phyloP scores from a whole-genome alignment of 768 basidiomycete genomes.

The Rhodotorula kratochvilovae region DNA sequence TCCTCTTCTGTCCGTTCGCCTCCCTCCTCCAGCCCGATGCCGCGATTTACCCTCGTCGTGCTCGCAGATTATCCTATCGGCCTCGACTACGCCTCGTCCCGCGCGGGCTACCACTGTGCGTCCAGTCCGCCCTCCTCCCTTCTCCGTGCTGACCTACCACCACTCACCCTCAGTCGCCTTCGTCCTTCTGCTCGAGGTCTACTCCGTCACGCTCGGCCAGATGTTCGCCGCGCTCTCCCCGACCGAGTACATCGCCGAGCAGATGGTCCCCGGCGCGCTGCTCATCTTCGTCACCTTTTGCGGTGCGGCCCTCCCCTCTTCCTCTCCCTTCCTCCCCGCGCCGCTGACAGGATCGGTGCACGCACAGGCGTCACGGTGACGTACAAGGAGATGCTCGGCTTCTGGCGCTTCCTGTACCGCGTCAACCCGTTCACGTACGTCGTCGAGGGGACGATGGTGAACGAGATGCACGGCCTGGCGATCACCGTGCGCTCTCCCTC shows the following conservation, averaged over 20 bases:
- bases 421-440: constrained; percentile 64
- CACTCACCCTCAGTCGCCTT: constrained; percentile 44
- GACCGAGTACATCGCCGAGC: constrained; percentile 54
- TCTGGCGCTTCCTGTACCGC: constrained; percentile 61
- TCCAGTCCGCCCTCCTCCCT: constrained; percentile 46
- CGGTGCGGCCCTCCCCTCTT: constrained; percentile 49
- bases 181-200: constrained; percentile 51
- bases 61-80: constrained; percentile 43
- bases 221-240: constrained; percentile 72
- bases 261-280: constrained; percentile 55
- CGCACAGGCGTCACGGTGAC: constrained; percentile 65
- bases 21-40: neutral
- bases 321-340: no score
- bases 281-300: constrained; percentile 58
- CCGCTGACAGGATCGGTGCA: neutral
- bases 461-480: constrained; percentile 67
- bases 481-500: constrained; percentile 48
- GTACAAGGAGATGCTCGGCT: constrained; percentile 63
- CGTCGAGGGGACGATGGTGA: constrained; percentile 67
- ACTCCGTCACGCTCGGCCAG: constrained; percentile 62
- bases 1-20: constrained; percentile 44
- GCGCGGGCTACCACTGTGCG: constrained; percentile 50
- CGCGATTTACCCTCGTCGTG: neutral
- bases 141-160: neutral
- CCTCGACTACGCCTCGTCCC: constrained; percentile 43